Percentiles rank a stretch among this genome's conserved stretches.
phyloP scores from a whole-genome alignment of 1,284 basidiomycete species.

The Ustilago nuda region DNA sequence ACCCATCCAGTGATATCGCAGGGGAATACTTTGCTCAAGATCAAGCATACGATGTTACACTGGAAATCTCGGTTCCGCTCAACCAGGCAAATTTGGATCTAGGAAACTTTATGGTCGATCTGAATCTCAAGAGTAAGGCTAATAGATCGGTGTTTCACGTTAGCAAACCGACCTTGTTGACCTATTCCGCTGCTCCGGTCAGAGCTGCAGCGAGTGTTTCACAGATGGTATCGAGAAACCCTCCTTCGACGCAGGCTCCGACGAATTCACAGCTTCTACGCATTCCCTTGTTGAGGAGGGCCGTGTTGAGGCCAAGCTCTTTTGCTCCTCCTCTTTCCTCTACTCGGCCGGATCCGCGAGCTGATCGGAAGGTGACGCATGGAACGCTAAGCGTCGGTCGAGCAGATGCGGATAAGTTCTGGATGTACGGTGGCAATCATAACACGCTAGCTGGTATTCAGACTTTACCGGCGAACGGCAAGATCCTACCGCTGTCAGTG shows the following conservation, averaged over 20 bases:
- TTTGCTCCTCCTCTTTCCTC: constrained; percentile 36
- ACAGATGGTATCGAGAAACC: constrained; percentile 48
- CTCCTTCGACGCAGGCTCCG: constrained; percentile 18
- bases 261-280: constrained; percentile 53
- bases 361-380: constrained; percentile 48
- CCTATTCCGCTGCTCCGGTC: constrained; percentile 44
- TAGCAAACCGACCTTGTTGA: constrained; percentile 49
- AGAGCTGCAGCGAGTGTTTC: constrained; percentile 41
- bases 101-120: constrained; percentile 65
- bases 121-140: constrained; percentile 49
- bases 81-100: constrained; percentile 63
- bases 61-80: constrained; percentile 64
- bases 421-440: constrained; percentile 57
- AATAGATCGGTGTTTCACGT: constrained; percentile 38
- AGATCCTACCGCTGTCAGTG: constrained; percentile 21
- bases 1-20: constrained; percentile 20
- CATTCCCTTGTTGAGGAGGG: constrained; percentile 53
- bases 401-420: constrained; percentile 54
- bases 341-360: constrained; percentile 18
- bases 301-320: constrained; percentile 48
- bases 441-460: constrained; percentile 37
- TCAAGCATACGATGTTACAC: constrained; percentile 65
- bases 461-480: constrained; percentile 23
- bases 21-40: constrained; percentile 58
- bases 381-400: constrained; percentile 53